A percentile compares a stretch with the other conserved stretches of the same genome.
phyloP scores from a whole-genome alignment of 2,329 filamentous ascomycete genomes.

The Aspergillus neoniger region DNA sequence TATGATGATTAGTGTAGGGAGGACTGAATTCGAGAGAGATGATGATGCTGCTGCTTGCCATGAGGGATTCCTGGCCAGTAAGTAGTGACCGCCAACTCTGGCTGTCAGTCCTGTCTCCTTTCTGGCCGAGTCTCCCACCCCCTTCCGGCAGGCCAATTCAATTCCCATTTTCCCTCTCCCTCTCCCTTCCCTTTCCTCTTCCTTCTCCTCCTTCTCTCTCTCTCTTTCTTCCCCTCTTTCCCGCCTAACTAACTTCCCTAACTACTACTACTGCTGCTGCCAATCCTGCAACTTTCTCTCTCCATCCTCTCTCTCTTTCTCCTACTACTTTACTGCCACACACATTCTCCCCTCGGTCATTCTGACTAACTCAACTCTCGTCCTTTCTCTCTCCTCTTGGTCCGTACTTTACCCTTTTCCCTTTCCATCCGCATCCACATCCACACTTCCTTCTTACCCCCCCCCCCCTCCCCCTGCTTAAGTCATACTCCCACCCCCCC shows the following conservation, averaged over 20 bases:
- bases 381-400: constrained; percentile 15
- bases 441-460: background rate
- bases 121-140: background rate
- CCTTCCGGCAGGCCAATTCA: constrained; percentile 6
- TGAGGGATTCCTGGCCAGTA: constrained; percentile 5
- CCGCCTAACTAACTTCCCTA: constrained; percentile 9
- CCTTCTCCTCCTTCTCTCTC: constrained; percentile 25
- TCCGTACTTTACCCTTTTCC: constrained; percentile 18
- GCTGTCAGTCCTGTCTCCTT: no score
- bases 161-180: constrained; percentile 1
- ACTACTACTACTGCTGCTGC: background rate
- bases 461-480: constrained; percentile 15
- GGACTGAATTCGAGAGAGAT: background rate
- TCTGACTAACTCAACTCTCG: constrained; percentile 1
- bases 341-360: constrained; percentile 10
- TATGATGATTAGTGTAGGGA: background rate
- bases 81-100: background rate
- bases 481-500: constrained; percentile 5
- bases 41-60: constrained; percentile 1
- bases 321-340: background rate
- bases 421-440: constrained; percentile 10
- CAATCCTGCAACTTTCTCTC: constrained; percentile 17
- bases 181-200: background rate
- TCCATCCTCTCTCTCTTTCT: constrained; percentile 14
- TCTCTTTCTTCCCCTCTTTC: constrained; percentile 22